A percentile compares a stretch with the other conserved stretches of the same genome.
Evolutionary conservation across 2,329 filamentous ascomycete genomes (phyloP).

Genomic region (Nectriaceae sp.): DNA sequence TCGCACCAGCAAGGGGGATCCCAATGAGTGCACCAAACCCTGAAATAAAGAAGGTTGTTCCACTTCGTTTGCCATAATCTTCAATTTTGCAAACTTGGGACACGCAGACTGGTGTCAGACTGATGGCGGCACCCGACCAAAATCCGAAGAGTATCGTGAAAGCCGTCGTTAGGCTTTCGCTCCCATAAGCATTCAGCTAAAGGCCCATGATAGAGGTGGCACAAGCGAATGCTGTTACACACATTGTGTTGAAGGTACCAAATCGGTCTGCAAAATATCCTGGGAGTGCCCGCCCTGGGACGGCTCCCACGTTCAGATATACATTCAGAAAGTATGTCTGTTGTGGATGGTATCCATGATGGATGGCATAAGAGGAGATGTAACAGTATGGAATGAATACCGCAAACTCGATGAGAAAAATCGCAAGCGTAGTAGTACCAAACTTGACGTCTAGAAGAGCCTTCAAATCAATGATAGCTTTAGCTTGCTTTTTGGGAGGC

Average conservation of each 20-base stretch:
- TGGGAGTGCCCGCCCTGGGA: constrained; percentile 12
- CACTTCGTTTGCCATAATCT: no score
- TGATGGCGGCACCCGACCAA: constrained; percentile 70
- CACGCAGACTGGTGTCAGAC: no score
- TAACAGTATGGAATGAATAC: constrained; percentile 19
- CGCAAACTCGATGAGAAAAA: constrained; percentile 43
- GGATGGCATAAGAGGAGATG: constrained; percentile 11
- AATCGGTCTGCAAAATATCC: constrained; percentile 38
- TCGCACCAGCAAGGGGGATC: no score
- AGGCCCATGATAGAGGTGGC: constrained; percentile 3
- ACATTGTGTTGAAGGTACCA: constrained; percentile 17
- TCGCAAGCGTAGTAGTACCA: constrained; percentile 50
- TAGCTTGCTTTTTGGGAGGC: constrained; percentile 47
- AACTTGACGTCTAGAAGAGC: constrained; percentile 55
- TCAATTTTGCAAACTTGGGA: no score
- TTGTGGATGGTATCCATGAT: constrained; percentile 35
- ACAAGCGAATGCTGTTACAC: constrained; percentile 5
- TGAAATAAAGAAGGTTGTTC: no score
- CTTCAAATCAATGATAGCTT: constrained; percentile 47
- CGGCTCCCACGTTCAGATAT: constrained; percentile 8
- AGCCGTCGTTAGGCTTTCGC: constrained; percentile 53
- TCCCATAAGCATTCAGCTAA: constrained; percentile 31
- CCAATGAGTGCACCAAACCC: no score
- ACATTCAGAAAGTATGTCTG: constrained; percentile 7
- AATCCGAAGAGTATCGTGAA: constrained; percentile 71